Conservation (phyloP, 345 rosid genomes). For the Kandelia obovata region DNA sequence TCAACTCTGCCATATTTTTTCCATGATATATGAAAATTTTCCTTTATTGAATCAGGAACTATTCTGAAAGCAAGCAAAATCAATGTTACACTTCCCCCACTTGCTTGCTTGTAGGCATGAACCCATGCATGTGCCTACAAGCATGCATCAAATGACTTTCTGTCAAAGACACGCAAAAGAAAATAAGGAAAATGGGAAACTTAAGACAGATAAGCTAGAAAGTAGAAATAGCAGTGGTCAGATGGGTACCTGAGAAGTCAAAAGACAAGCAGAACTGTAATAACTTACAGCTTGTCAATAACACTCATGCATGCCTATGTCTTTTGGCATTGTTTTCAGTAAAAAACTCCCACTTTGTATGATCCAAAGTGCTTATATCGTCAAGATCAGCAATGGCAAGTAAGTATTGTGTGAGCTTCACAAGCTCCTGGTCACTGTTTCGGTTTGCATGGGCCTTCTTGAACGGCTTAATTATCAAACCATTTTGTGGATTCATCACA, state of each 20-base stretch:
- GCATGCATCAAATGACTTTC: too few relatives aligned
- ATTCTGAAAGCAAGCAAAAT: too few relatives aligned
- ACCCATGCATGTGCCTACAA: too few relatives aligned
- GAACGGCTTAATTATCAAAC: constrained; percentile 74
- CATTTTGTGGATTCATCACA: constrained; percentile 94
- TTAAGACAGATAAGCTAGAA: too few relatives aligned
- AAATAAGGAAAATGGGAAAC: too few relatives aligned
- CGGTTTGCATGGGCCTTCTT: constrained; percentile 85
- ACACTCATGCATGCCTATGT: constrained; percentile 54
- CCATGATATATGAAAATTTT: too few relatives aligned
- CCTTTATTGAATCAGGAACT: too few relatives aligned
- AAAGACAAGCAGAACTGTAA: constrained; percentile 7
- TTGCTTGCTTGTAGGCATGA: too few relatives aligned
- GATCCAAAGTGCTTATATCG: constrained; percentile 71
- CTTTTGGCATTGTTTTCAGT: constrained; percentile 60
- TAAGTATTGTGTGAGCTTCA: constrained; percentile 78
- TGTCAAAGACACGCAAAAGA: too few relatives aligned
- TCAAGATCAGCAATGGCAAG: constrained; percentile 81
- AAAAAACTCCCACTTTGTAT: constrained; percentile 66
- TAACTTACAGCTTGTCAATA: constrained; percentile 11
- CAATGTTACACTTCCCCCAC: too few relatives aligned
- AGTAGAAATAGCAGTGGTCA: not conserved
- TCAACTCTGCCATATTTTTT: too few relatives aligned
- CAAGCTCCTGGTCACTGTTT: constrained; percentile 80
- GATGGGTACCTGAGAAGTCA: constrained; percentile 23